Percentiles rank a stretch among this genome's conserved stretches.
Evolutionary conservation across 805 yeast genomes (phyloP).

Genomic region (Hanseniaspora mollemarum): DNA sequence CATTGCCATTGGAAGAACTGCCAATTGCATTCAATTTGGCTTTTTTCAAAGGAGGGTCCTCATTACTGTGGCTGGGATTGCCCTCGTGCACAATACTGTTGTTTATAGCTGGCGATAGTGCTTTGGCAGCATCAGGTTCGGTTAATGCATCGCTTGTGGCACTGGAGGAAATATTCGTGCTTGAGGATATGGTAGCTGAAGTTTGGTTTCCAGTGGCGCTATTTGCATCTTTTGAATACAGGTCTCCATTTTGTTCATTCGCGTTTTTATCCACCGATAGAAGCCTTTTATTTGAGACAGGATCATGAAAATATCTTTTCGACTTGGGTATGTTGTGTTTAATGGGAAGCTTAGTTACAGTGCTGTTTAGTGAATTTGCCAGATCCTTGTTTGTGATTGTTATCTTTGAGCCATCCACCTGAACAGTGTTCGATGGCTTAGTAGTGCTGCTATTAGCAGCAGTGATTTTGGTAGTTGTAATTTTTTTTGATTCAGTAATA

Average conservation of each 20-base stretch:
- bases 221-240: not conserved
- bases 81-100: not conserved
- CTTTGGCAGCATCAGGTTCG: not conserved
- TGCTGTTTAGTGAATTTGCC: slow-evolving; percentile 9
- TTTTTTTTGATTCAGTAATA: not conserved
- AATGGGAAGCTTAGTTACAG: slow-evolving; percentile 13
- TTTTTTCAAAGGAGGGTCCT: not conserved
- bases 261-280: not conserved
- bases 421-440: not conserved
- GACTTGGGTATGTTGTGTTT: slow-evolving; percentile 23
- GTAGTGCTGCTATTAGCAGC: not conserved
- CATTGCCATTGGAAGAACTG: not conserved
- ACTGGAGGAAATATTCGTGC: not conserved
- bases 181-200: not conserved
- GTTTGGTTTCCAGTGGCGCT: not conserved
- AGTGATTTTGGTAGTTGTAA: slow-evolving; percentile 4
- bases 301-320: slow-evolving; percentile 27
- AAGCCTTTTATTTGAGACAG: slow-evolving; percentile 16
- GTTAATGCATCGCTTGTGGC: not conserved
- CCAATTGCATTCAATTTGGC: not conserved
- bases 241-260: not conserved
- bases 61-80: not conserved
- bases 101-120: not conserved
- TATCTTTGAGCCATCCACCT: slow-evolving; percentile 1
- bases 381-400: not conserved